A percentile compares a stretch with the other conserved stretches of the same genome.
Evolutionary conservation across 139 green algal species (phyloP).

Genomic region (Gonium pectorale): DNA sequence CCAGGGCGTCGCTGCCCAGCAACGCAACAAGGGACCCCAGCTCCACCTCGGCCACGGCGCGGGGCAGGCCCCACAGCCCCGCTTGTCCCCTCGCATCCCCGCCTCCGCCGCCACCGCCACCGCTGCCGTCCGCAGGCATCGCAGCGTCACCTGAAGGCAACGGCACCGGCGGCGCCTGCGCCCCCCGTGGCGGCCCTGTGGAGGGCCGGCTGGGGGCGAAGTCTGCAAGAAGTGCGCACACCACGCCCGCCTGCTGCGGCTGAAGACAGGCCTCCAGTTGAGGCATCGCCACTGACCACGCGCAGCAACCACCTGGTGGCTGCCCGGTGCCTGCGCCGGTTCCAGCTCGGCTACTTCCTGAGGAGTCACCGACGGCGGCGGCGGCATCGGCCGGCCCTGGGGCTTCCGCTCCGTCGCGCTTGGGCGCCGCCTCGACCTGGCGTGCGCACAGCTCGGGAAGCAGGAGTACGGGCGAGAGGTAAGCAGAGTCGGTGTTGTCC

Average conservation of each 20-base stretch:
- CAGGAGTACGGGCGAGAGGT: constrained; percentile 34
- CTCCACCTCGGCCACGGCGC: background rate
- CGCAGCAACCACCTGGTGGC: too few relatives aligned
- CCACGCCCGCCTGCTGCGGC: constrained; percentile 38
- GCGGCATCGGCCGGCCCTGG: too few relatives aligned
- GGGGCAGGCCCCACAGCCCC: background rate
- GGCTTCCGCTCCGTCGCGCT: too few relatives aligned
- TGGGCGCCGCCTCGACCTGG: too few relatives aligned
- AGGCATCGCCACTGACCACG: background rate
- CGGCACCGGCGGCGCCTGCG: background rate
- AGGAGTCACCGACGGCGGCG: too few relatives aligned
- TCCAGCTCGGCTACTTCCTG: too few relatives aligned
- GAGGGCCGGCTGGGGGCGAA: background rate
- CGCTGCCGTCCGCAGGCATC: background rate
- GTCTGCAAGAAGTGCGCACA: constrained; percentile 22
- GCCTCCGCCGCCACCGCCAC: background rate
- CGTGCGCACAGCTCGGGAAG: background rate
- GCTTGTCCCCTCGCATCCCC: background rate
- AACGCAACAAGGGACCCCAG: background rate
- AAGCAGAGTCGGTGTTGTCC: constrained; percentile 42
- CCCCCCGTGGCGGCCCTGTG: background rate
- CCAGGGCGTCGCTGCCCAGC: constrained; percentile 29
- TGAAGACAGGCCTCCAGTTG: constrained; percentile 1
- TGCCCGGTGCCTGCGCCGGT: background rate
- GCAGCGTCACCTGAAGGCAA: background rate